Conservation (phyloP, 805 yeast species). For the Cyberlindnera bimundalis region DNA sequence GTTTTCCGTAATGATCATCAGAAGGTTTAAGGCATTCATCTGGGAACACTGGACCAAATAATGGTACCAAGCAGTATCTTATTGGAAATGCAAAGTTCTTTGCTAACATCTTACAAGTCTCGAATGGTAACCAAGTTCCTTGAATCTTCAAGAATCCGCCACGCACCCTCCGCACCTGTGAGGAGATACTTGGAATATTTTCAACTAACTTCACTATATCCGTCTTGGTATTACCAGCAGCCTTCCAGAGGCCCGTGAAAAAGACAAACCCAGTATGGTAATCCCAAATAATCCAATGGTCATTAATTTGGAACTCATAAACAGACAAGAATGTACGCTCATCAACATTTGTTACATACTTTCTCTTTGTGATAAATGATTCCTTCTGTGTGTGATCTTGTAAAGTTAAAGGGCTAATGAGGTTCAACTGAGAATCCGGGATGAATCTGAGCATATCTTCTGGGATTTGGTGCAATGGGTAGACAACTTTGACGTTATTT, state of each 20-base stretch:
- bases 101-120: conserved; percentile 64
- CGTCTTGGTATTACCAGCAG: conserved; percentile 58
- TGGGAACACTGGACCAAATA: conserved; percentile 69
- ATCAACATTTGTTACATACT: conserved; percentile 71
- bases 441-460: conserved; percentile 16
- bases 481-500: conserved; percentile 20
- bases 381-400: conserved; percentile 2
- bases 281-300: conserved; percentile 59
- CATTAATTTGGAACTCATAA: conserved; percentile 64
- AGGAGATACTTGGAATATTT: conserved; percentile 21
- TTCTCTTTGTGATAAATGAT: conserved; percentile 31
- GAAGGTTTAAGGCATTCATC: conserved; percentile 29
- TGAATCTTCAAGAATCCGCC: conserved; percentile 92
- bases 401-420: conserved; percentile 10
- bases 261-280: conserved; percentile 20
- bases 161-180: conserved; percentile 58
- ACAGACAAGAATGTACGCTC: conserved; percentile 68
- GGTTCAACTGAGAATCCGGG: conserved; percentile 22
- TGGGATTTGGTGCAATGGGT: conserved; percentile 17
- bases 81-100: conserved; percentile 73
- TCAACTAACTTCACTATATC: conserved; percentile 68
- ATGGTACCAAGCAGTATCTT: conserved; percentile 69
- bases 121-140: conserved; percentile 88
- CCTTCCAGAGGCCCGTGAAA: conserved; percentile 22
- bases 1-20: conserved; percentile 23